Base-by-base conservation (phyloP, 1,139 yeast species). In the Suhomyces chickasaworum region DNA sequence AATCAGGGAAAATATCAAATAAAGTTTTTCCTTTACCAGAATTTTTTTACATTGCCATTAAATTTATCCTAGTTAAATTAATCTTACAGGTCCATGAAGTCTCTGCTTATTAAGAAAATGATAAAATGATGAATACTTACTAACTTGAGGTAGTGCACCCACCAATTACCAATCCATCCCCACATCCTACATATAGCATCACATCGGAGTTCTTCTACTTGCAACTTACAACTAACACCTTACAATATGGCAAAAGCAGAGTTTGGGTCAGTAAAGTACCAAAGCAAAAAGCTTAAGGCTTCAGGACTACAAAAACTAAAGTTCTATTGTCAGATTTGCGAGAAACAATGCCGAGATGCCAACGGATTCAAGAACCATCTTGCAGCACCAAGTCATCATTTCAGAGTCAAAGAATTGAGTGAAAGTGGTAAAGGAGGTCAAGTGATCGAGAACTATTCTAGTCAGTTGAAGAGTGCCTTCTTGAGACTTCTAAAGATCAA, bases 301-400 rank as follows among this genome's bases (percentile, higher is more conserved):
- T 75, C 82, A 34, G 98, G 98, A 7, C 80, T 91, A 15, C 97
- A 91, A 64, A 84, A 88, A 59, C 78, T 95, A 42, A 78, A 81
- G 53, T 93, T 81, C 75, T 93, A 90, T 65, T 93, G 99, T 64
- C 99, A 93, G 64, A 78, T 89, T 2, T 93, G 99, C 59, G 80
- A 78, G 59, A 89, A 91, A 60, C 99, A 93, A 67, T 91, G 98
- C 63, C 73, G 98, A 45, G 99, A 95, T 63, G 93, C 88, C 53
- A 93, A 93, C 66, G 99, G 99, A 29, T 93, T 88, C 70, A 85
- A 86, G 60, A 87, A 93, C 61, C 99, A 93, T 64, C 74, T 85
- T 16, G 76, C 77, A 51, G 84, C 96, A 13, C 90, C 89, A 37
- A 77, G 88, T 1, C 99, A 93, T 63, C 68, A 78, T 41, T 78